Base-by-base conservation (phyloP, 768 basidiomycete genomes). In the Auricularia auricula-judae region DNA sequence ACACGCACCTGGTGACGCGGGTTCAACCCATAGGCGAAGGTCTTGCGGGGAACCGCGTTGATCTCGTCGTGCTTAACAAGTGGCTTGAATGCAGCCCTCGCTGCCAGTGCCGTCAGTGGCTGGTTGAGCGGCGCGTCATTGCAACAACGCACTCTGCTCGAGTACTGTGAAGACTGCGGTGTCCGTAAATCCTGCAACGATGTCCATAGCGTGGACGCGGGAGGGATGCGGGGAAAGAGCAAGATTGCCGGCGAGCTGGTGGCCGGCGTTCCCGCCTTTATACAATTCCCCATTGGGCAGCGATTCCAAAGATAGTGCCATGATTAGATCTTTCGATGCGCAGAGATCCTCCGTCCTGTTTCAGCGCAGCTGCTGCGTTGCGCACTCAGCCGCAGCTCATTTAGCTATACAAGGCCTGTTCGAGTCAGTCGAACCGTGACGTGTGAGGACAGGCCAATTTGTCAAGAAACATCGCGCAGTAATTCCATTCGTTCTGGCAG, bases 11-110 rank as follows among this genome's bases (percentile, higher is more conserved):
- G 76, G 66, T 84, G 82, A 39, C 84, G 76, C 36, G 79, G 82
- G 23, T 76, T 78, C 16, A 70, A 62, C 1, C 86, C 85, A 68
- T 84, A 88, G 62, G 79, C 73, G 74, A 87, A 86, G 0, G 84
- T 83, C 69, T 78, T 81, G 58, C 76, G 73, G 2, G 82, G 76
- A n/a, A 81, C 75, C 60, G 75, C 73, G 18, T 76, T 68, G 44
- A 88, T 87, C 7, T 77, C 72, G 2, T 71, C 69, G 7, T 78
- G 79, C 11, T 78, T 80, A 10, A 87, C 72, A 10, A 84, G 65
- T 1, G 82, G 84, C 16, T 76, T 71, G 62, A 86, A 82, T 1
- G 79, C 79, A 16, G 72, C 72, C 44, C 78, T 69, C 29, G 84
- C 85, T 86, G 66, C 4, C 18, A 18, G 16, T 51, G 5, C 16